Evolutionary conservation across 257 asterid genomes (phyloP), one percentile per base, ranked within the genome.

Genomic region (Scutellaria barbata): DNA sequence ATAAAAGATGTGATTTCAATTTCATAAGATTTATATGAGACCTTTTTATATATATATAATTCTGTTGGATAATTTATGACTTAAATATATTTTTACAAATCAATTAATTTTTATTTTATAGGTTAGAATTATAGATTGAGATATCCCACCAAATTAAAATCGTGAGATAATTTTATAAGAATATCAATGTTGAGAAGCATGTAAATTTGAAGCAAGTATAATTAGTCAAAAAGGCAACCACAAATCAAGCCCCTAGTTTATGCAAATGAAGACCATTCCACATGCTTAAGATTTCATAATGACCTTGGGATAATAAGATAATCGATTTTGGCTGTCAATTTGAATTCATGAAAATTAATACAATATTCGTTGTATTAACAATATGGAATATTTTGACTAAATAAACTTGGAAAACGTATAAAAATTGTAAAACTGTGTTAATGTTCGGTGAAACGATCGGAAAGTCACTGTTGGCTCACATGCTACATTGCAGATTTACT

Each of bases 241-340:
- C 74, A 59, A 77, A 59, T 77, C 57, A 54, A 35, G 35, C 35
- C 67, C 68, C 25, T 1, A 40, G 51, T 16, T 67, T 60, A 74
- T 51, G 78, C 37, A 55, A 78, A 66, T 72, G 35, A 33, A 66
- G 46, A 1, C 22, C 35, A 48, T 57, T 72, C 63, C 79, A 78
- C 73, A 68, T 78, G 82, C 73, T 62, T 56, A 45, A 53, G 76
- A 67, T 73, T 61, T 46, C 65, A 61, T 11, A 43, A 25, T 43
- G 48, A 43, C 67, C 35, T 61, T 61, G 62, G 72, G 67, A 67
- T 30, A 3, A 30, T 30, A 30, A 30, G 2, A 30, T 30, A 2
- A 30, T 30, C 0, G 35, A 30, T 30, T 30, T 30, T 30, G 35
- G 35, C 35, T 30, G 35, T 30, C 35, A 30, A 30, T 30, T 30